These are phyloP conservation scores for Fennellomyces sp. DNA, from an alignment of 371 early-diverging fungal genomes.

Conservation along the genomic window DNA sequence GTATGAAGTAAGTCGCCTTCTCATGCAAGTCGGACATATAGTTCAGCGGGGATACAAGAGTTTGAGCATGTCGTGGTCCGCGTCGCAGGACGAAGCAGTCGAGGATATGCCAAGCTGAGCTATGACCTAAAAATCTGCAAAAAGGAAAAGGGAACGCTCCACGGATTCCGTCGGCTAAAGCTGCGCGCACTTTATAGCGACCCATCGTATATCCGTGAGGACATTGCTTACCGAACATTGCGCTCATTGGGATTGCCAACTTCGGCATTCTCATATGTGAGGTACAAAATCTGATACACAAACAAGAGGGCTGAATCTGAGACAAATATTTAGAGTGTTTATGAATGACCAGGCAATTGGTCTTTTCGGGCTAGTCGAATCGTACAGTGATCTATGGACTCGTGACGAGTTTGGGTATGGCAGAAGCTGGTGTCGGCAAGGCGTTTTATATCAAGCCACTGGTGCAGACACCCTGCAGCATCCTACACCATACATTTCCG, in stretches of 20 bases:
- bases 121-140: slow-evolving; percentile 19
- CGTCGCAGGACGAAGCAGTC: slow-evolving; percentile 17
- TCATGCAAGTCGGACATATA: too few species aligned
- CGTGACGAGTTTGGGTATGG: slow-evolving; percentile 14
- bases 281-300: too few species aligned
- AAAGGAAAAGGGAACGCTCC: slow-evolving; percentile 5
- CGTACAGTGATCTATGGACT: slow-evolving; percentile 15
- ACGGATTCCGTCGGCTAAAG: slow-evolving; percentile 15
- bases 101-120: slow-evolving; percentile 15
- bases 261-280: neutral
- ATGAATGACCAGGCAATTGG: slow-evolving; percentile 21
- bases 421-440: neutral
- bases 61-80: slow-evolving; percentile 11
- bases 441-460: slow-evolving; percentile 9
- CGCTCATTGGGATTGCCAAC: slow-evolving; percentile 14
- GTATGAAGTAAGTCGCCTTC: too few species aligned
- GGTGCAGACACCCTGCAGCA: neutral
- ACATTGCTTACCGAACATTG: slow-evolving; percentile 12
- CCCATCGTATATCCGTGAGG: slow-evolving; percentile 27
- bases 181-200: slow-evolving; percentile 18
- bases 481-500: neutral
- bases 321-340: slow-evolving; percentile 15
- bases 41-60: neutral
- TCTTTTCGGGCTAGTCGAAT: slow-evolving; percentile 19
- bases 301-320: too few species aligned